phyloP scores from a whole-genome alignment of 2,329 filamentous ascomycete genomes.

The Plectosphaerella cucumerina region DNA sequence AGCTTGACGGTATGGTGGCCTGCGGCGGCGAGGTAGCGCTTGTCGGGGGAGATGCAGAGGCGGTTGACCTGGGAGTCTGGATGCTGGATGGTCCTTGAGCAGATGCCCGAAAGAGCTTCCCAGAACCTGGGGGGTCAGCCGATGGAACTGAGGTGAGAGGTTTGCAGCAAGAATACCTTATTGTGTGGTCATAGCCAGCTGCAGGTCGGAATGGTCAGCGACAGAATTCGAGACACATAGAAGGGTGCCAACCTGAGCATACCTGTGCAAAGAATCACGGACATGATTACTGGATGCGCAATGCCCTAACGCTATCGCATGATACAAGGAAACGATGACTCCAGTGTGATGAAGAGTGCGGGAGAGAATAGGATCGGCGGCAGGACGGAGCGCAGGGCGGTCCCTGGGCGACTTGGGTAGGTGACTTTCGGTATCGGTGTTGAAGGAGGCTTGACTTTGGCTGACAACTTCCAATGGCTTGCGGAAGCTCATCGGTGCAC shows the following conservation, averaged over 20 bases:
- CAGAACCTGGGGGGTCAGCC: slow-evolving; percentile 66
- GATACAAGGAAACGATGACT: slow-evolving; percentile 1
- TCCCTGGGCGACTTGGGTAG: no score
- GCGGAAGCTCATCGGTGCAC: neutral
- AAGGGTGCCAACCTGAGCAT: slow-evolving; percentile 14
- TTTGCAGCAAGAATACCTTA: slow-evolving; percentile 40
- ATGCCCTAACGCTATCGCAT: slow-evolving; percentile 10
- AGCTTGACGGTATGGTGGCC: slow-evolving; percentile 85
- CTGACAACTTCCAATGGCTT: no score
- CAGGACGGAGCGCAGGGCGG: no score
- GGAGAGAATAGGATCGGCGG: no score
- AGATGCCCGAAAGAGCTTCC: slow-evolving; percentile 97
- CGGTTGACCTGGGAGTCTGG: slow-evolving; percentile 98
- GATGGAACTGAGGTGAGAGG: neutral
- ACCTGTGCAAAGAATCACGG: slow-evolving; percentile 61
- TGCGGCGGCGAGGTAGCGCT: slow-evolving; percentile 86
- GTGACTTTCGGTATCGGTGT: no score
- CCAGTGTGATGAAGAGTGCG: no score
- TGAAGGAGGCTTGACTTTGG: no score
- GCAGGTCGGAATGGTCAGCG: neutral
- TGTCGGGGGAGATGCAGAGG: slow-evolving; percentile 96
- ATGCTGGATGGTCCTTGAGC: slow-evolving; percentile 95
- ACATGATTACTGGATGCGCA: slow-evolving; percentile 35
- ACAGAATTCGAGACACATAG: neutral
- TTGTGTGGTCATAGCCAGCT: slow-evolving; percentile 60